Evolutionary conservation across 2,329 filamentous ascomycete genomes (phyloP).

Genomic region (Myriosclerotinia scirpicola): DNA sequence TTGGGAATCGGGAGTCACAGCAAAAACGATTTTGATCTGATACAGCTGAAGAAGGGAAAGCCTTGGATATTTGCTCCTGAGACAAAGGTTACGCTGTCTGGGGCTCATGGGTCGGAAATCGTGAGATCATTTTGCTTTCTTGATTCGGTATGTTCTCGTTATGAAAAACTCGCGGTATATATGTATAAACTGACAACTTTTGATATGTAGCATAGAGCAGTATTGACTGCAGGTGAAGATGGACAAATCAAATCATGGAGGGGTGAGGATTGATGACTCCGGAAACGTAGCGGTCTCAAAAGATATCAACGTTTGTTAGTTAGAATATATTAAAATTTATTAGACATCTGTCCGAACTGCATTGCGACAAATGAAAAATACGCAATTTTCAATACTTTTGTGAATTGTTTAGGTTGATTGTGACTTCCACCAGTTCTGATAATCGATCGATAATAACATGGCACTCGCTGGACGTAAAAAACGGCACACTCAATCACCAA

Average conservation of each 20-base stretch:
- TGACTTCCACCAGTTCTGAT: not conserved
- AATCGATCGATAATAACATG: not conserved
- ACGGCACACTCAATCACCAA: no score
- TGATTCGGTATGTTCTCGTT: constrained; percentile 49
- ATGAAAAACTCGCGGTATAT: not conserved
- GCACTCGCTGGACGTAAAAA: no score
- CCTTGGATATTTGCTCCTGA: constrained; percentile 56
- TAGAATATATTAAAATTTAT: not conserved
- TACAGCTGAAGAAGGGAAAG: constrained; percentile 56
- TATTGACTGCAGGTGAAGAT: constrained; percentile 46
- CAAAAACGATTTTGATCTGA: constrained; percentile 57
- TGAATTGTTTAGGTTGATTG: not conserved
- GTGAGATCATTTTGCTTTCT: constrained; percentile 64
- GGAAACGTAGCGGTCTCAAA: not conserved
- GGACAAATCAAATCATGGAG: constrained; percentile 45
- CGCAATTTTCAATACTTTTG: not conserved
- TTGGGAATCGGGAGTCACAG: constrained; percentile 67
- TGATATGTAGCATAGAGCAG: constrained; percentile 36
- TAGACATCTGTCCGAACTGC: not conserved
- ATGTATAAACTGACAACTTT: constrained; percentile 16
- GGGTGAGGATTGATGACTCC: constrained; percentile 28
- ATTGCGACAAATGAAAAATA: not conserved
- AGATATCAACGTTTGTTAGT: not conserved
- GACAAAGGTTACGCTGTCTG: constrained; percentile 58
- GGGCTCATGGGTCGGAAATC: constrained; percentile 63